A percentile compares a stretch with the other conserved stretches of the same genome.
phyloP scores from a whole-genome alignment of 148 eudicot genomes.

The Silene uniflora region DNA sequence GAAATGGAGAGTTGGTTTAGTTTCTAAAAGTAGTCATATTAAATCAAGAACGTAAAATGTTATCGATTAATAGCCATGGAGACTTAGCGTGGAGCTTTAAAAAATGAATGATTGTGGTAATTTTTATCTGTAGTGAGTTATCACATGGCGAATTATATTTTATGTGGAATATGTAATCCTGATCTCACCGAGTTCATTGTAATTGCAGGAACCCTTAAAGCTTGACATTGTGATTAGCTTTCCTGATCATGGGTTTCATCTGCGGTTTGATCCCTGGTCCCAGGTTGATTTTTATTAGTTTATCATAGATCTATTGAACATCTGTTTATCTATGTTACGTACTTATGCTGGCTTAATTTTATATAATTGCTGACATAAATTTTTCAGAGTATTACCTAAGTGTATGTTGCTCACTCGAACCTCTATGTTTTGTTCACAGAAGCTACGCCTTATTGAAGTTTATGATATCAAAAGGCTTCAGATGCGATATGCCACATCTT shows the following conservation, averaged over 20 bases:
- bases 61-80: background rate
- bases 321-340: background rate
- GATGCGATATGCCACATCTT: constrained; percentile 84
- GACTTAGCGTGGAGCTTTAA: background rate
- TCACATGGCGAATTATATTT: background rate
- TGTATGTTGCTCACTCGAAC: constrained; percentile 6
- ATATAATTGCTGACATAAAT: background rate
- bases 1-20: background rate
- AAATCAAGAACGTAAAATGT: background rate
- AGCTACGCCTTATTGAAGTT: constrained; percentile 90
- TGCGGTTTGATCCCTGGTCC: constrained; percentile 88
- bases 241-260: constrained; percentile 94
- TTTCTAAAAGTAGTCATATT: background rate
- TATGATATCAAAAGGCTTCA: constrained; percentile 93
- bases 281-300: constrained; percentile 47
- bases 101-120: background rate
- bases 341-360: background rate
- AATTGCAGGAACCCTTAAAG: constrained; percentile 73
- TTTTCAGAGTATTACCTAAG: background rate
- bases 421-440: constrained; percentile 31
- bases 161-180: background rate
- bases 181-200: constrained; percentile 3
- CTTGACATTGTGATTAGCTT: constrained; percentile 90
- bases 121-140: background rate
- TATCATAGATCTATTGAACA: background rate